Evolutionary conservation across 306 rosid genomes (phyloP).

Genomic region (Rosa multiflora): DNA sequence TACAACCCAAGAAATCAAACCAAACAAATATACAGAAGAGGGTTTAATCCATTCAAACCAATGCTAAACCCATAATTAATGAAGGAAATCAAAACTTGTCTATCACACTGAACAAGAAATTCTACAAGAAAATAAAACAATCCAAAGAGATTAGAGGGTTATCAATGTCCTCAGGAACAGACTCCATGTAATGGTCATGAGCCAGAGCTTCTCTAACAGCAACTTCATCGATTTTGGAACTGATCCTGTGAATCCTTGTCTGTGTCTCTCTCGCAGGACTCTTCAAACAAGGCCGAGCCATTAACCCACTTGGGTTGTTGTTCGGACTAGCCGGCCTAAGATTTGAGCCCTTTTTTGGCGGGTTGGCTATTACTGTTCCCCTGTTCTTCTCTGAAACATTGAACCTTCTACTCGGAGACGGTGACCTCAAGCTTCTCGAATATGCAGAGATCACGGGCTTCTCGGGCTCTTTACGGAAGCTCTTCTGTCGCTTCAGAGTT

Average conservation of each 20-base stretch:
- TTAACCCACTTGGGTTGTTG: conserved; percentile 19
- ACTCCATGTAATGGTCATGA: conserved; percentile 32
- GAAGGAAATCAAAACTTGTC: conserved; percentile 5
- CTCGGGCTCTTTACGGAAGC: conserved; percentile 57
- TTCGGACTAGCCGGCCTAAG: conserved; percentile 35
- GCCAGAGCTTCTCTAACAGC: conserved; percentile 51
- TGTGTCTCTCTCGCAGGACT: conserved; percentile 34
- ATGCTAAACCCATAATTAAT: neutral
- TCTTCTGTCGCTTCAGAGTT: conserved; percentile 59
- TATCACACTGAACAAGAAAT: conserved; percentile 12
- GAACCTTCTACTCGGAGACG: conserved; percentile 13
- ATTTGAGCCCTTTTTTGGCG: conserved; percentile 10
- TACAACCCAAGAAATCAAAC: neutral
- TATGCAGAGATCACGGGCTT: conserved; percentile 15
- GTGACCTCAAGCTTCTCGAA: conserved; percentile 15
- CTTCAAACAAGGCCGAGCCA: conserved; percentile 38
- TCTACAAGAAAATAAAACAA: conserved; percentile 85
- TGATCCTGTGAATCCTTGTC: conserved; percentile 31
- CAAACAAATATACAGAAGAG: neutral
- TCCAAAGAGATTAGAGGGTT: conserved; percentile 85
- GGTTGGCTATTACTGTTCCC: neutral
- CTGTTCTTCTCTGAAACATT: neutral
- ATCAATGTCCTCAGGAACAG: conserved; percentile 54
- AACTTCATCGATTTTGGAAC: conserved; percentile 62
- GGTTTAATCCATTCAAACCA: neutral